phyloP scores from a whole-genome alignment of 2,329 filamentous ascomycete genomes.

The Trichoderma arundinaceum region DNA sequence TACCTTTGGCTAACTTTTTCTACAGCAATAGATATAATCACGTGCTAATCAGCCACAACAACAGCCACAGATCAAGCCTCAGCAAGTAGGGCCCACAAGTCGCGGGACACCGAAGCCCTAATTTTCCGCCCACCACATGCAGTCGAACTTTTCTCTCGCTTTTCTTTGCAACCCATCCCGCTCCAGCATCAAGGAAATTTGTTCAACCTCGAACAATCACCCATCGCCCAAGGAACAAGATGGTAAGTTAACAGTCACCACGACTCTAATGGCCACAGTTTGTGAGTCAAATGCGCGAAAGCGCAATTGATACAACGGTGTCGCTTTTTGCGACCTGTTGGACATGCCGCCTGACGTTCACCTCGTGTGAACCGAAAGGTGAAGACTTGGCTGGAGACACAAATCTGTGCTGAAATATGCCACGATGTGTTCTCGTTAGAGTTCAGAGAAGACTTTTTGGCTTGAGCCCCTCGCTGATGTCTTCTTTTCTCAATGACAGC shows the following conservation, averaged over 20 bases:
- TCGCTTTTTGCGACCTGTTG: slow-evolving; percentile 43
- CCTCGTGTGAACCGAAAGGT: slow-evolving; percentile 46
- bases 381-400: slow-evolving; percentile 71
- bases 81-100: slow-evolving; percentile 13
- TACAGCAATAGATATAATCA: slow-evolving; percentile 22
- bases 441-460: slow-evolving; percentile 83
- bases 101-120: slow-evolving; percentile 45
- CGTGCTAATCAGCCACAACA: slow-evolving; percentile 18
- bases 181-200: slow-evolving; percentile 44
- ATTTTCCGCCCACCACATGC: slow-evolving; percentile 46
- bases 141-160: slow-evolving; percentile 39
- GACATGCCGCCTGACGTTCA: slow-evolving; percentile 44
- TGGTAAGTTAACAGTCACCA: slow-evolving; percentile 48
- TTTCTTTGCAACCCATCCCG: slow-evolving; percentile 38
- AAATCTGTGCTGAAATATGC: slow-evolving; percentile 59
- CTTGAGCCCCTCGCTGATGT: slow-evolving; percentile 89
- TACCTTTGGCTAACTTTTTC: not conserved
- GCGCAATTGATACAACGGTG: slow-evolving; percentile 44
- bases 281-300: slow-evolving; percentile 45
- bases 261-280: slow-evolving; percentile 49
- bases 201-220: slow-evolving; percentile 45
- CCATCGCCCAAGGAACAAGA: slow-evolving; percentile 47
- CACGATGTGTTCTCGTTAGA: slow-evolving; percentile 77
- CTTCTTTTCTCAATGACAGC: slow-evolving; percentile 99
- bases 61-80: slow-evolving; percentile 15